Base-by-base conservation (phyloP, 768 basidiomycete species). In the Mycena alexandri region DNA sequence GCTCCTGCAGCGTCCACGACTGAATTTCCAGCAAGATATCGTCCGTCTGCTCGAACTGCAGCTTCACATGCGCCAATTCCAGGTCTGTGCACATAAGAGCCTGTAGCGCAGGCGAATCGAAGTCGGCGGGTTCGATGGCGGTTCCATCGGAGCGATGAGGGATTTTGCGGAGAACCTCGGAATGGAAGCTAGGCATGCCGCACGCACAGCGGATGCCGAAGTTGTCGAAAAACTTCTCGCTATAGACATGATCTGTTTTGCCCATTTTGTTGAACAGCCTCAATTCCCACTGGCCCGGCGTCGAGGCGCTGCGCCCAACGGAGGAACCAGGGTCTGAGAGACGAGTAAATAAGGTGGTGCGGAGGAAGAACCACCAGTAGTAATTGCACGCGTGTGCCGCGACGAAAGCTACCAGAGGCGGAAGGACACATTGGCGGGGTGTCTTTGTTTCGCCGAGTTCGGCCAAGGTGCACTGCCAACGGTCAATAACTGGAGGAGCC, bases 41-140 rank as follows among this genome's bases (percentile, higher is more conserved):
- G 22, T 68, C 67, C 43, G 66, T 62, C 55, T 61, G 60, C 22
- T 68, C 67, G 24, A 68, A 63, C 67, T 68, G 67, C 4, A 63
- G 60, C 56, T 68, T 62, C 41, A 61, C 61, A 25, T 57, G 61
- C 25, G 55, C 61, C 29, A 63, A 36, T 44, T 61, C 67, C 2
- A 68, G 50, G 44, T 68, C 67, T 19, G 61, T 33, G 16, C 29
- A 50, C 33, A 68, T 38, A n/a, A 68, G n/a, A 5, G 50, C 67
- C 21, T 56, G 67, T 29, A 68, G 55, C 8, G 56, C 29, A n/a
- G n/a, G 55, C 43, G 67, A 57, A 10, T 51, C 48, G n/a, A 68
- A 63, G 61, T 68, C 67, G 61, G 34, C 22, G 17, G 55, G 16
- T 25, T 62, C 43, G 14, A 68, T 44, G 46, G 61, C 48, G 8